phyloP scores from a whole-genome alignment of 129 eudicot genomes.

The Dittrichia graveolens region DNA sequence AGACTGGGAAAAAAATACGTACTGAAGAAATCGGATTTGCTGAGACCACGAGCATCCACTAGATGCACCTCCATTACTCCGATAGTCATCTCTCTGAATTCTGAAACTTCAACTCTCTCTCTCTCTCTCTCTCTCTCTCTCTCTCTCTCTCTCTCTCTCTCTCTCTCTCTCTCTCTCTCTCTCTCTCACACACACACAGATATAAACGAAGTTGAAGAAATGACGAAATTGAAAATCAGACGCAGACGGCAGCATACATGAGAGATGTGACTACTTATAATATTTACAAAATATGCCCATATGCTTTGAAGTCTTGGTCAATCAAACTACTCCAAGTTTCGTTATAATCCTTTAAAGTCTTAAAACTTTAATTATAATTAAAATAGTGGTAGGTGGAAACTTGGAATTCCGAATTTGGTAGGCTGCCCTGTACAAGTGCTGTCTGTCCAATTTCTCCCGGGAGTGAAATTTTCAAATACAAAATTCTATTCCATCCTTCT shows the following conservation, averaged over 20 bases:
- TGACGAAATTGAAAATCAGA: conserved; percentile 18
- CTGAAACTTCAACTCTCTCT: conserved; percentile 8
- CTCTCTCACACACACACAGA: conserved; percentile 15
- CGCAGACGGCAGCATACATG: conserved; percentile 16
- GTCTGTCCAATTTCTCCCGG: too few relatives aligned
- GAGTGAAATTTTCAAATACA: too few relatives aligned
- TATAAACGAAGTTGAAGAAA: not conserved
- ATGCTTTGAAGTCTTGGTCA: not conserved
- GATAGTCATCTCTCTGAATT: conserved; percentile 41
- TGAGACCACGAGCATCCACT: conserved; percentile 63
- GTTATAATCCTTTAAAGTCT: too few relatives aligned
- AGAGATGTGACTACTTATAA: not conserved
- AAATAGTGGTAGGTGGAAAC: too few relatives aligned
- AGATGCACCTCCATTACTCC: conserved; percentile 74
- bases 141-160: too few relatives aligned
- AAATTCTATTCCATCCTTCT: too few relatives aligned
- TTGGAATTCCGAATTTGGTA: too few relatives aligned
- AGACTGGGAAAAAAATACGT: conserved; percentile 17
- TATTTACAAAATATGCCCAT: conserved; percentile 18
- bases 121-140: too few relatives aligned
- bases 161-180: too few relatives aligned
- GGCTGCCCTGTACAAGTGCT: too few relatives aligned
- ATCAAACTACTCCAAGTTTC: not conserved
- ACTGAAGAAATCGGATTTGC: conserved; percentile 55
- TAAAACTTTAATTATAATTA: too few relatives aligned